Percentiles rank a stretch among this genome's conserved stretches.
Evolutionary conservation across 1,284 basidiomycete species (phyloP).

Genomic region (Porogramme epimiltina): DNA sequence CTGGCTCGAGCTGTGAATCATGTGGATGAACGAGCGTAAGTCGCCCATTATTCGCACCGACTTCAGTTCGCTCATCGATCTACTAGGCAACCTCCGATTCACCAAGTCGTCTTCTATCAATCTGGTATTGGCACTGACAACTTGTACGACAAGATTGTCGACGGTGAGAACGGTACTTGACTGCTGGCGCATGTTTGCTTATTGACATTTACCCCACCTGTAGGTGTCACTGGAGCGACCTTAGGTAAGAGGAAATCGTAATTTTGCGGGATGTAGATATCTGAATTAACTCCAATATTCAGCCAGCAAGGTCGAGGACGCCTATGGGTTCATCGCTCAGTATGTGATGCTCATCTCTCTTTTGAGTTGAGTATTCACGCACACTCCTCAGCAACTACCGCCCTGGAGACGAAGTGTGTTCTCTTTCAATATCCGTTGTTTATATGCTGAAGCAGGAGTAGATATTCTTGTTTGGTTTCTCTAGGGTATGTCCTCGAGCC

Average conservation of each 20-base stretch:
- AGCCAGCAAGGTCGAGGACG: constrained; percentile 74
- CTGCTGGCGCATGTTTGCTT: background rate
- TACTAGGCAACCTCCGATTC: constrained; percentile 45
- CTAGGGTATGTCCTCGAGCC: constrained; percentile 44
- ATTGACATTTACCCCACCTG: background rate
- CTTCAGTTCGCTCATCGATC: background rate
- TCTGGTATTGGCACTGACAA: constrained; percentile 68
- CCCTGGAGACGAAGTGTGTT: constrained; percentile 65
- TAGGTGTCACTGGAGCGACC: constrained; percentile 60
- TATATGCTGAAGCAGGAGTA: constrained; percentile 20
- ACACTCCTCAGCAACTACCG: constrained; percentile 55
- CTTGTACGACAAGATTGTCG: constrained; percentile 47
- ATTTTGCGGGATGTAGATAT: no score
- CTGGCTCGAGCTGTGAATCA: constrained; percentile 58
- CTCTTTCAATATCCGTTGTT: background rate
- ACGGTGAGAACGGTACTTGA: constrained; percentile 26
- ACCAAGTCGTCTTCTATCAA: constrained; percentile 73
- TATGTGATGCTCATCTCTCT: constrained; percentile 38
- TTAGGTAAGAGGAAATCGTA: constrained; percentile 42
- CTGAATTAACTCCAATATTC: background rate
- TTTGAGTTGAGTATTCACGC: no score
- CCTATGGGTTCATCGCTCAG: constrained; percentile 76
- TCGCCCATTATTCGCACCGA: constrained; percentile 1
- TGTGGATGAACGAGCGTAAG: constrained; percentile 53
- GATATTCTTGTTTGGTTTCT: constrained; percentile 80